These are phyloP conservation scores for Pseudogymnoascus sp. DNA, from an alignment of 2,329 filamentous ascomycete species.

Conservation along the genomic window DNA sequence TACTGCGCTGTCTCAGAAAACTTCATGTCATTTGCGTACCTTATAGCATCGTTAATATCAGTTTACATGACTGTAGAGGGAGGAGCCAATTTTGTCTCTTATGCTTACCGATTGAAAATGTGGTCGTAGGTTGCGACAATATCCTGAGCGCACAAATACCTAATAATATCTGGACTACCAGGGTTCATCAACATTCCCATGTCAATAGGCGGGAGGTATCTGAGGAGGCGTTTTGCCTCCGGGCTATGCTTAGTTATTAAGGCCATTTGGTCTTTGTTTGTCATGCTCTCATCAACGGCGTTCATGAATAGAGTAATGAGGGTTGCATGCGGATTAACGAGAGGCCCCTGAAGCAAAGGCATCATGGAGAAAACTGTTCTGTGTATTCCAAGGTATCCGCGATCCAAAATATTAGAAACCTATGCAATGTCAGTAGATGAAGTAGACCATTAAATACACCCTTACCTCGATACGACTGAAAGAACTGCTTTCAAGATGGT, in stretches of 20 bases:
- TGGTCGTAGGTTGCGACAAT: neutral
- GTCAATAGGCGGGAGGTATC: neutral
- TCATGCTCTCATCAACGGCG: conserved; percentile 24
- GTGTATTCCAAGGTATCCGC: conserved; percentile 26
- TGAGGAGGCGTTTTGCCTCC: neutral
- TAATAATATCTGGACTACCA: neutral
- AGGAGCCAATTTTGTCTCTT: neutral
- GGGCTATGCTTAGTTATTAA: neutral
- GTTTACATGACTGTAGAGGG: neutral
- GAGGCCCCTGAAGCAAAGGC: conserved; percentile 28
- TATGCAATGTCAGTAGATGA: conserved; percentile 15
- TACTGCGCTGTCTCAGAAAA: neutral
- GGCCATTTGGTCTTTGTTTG: neutral
- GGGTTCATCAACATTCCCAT: neutral
- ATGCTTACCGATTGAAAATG: neutral
- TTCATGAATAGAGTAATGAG: conserved; percentile 38
- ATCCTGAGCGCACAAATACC: neutral
- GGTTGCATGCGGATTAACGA: conserved; percentile 33
- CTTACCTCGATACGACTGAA: conserved; percentile 36
- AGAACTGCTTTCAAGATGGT: conserved; percentile 9
- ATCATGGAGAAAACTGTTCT: conserved; percentile 24
- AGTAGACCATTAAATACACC: neutral
- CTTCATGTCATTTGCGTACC: neutral
- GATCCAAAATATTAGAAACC: conserved; percentile 35
- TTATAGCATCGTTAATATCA: neutral